Base-by-base conservation (phyloP, 768 basidiomycete genomes). In the Panellus pusillus region DNA sequence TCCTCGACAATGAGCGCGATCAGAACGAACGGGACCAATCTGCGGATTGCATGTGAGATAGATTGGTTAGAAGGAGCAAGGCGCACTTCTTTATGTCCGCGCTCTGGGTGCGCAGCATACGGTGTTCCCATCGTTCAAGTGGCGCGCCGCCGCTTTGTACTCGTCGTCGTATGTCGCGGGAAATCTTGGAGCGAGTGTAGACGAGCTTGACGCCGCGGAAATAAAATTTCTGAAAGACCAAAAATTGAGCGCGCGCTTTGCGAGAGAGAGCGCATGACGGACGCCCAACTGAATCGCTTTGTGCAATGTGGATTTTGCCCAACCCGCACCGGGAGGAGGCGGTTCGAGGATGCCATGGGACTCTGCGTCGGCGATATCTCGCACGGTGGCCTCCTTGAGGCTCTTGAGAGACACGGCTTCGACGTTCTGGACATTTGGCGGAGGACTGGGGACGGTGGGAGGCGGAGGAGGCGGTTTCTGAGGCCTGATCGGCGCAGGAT, bases 1-100 rank as follows among this genome's bases (percentile, higher is more conserved):
- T 94, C 92, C 68, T 94, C 92, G 1, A 91, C 73, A 13, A 93
- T 66, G 24, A 90, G 66, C 27, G 91, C 78, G 54, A 92, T 82
- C 61, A 89, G 61, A 9, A 91, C 65, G 71, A 93, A 94, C 0
- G 92, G 92, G 3, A 92, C 72, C 36, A 93, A 79, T 72, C 90
- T 89, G 56, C 31, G 29, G 37, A 14, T 36, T 19, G 42, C 40
- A 55, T 11, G 40, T 41, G 9, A 24, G 14, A 55, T 58, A 38
- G 62, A 61, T 61, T 44, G 60, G 61, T 36, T 32, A 39, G 31
- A 20, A 37, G 14, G 38, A 31, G 14, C 13, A 20, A 45, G 28
- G 58, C 70, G 44, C 46, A 91, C 89, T 91, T 91, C 63, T 82
- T 74, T 6, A 85, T 67, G 65, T 94, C 92, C 59, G 78, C 74